phyloP scores from a whole-genome alignment of 2,329 filamentous ascomycete species.

The Nannizzia gypsea region DNA sequence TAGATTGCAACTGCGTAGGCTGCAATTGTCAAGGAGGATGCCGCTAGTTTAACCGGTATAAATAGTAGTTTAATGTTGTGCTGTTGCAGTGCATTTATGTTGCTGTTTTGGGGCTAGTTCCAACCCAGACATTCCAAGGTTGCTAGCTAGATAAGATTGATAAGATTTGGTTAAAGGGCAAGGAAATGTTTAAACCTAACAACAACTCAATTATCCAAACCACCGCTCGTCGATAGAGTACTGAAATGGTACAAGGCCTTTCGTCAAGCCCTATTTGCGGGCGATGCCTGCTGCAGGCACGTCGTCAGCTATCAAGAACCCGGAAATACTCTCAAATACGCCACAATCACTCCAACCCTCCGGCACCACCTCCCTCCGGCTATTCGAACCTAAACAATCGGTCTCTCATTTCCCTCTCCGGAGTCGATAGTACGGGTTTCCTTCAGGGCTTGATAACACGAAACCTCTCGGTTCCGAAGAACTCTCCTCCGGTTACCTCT shows the following conservation, averaged over 20 bases:
- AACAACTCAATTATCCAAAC: not conserved
- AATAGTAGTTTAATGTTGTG: too few species aligned
- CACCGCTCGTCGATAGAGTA: conserved; percentile 6
- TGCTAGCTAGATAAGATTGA: too few species aligned
- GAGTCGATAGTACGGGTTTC: conserved; percentile 68
- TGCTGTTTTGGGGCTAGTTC: too few species aligned
- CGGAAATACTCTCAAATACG: conserved; percentile 10
- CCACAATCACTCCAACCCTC: conserved; percentile 14
- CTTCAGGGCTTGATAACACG: conserved; percentile 80
- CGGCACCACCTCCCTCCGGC: conserved; percentile 32
- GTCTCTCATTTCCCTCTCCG: conserved; percentile 65
- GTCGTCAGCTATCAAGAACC: conserved; percentile 23
- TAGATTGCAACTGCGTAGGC: not conserved
- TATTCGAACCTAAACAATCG: conserved; percentile 54
- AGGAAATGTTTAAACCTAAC: not conserved
- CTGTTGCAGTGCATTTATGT: too few species aligned
- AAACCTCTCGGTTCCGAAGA: conserved; percentile 41
- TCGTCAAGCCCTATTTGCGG: conserved; percentile 20
- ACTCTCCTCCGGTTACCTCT: conserved; percentile 27
- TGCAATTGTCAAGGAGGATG: not conserved
- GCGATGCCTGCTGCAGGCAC: conserved; percentile 19
- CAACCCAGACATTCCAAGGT: too few species aligned
- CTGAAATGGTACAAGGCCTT: conserved; percentile 23
- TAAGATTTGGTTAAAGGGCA: not conserved
- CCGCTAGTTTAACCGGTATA: not conserved